These are phyloP conservation scores for Agrocybe chaxingu DNA, from an alignment of 768 basidiomycete genomes.

Conservation along the genomic window DNA sequence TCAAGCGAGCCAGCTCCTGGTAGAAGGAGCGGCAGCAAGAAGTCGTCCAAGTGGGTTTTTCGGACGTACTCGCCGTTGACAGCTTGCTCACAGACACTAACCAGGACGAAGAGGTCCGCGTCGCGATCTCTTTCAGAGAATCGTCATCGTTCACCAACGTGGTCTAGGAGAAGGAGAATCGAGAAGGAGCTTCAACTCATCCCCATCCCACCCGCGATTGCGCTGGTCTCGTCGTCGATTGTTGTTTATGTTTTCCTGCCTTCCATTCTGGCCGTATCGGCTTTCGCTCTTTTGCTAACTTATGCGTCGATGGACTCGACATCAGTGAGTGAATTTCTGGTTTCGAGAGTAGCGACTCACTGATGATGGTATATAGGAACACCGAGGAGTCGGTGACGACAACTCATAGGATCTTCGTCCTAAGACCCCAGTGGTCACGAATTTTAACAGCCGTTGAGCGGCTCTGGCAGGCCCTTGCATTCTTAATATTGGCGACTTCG, in stretches of 20 bases:
- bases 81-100: too few relatives aligned
- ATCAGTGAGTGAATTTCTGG: too few relatives aligned
- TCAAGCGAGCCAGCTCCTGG: not conserved
- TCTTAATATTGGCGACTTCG: too few relatives aligned
- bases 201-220: conserved; percentile 6
- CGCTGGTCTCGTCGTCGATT: conserved; percentile 11
- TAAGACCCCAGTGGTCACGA: too few relatives aligned
- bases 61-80: too few relatives aligned
- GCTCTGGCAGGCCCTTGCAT: too few relatives aligned
- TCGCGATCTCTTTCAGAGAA: not conserved
- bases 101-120: not conserved
- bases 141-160: not conserved
- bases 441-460: too few relatives aligned
- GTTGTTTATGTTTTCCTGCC: conserved; percentile 10
- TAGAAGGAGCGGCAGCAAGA: not conserved
- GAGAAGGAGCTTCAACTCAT: not conserved
- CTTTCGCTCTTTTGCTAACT: conserved; percentile 9
- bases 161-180: not conserved
- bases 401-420: too few relatives aligned
- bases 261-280: conserved; percentile 9
- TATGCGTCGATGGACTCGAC: conserved; percentile 2
- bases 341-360: too few relatives aligned
- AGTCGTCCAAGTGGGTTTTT: too few relatives aligned
- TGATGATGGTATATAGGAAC: too few relatives aligned
- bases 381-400: too few relatives aligned